Base-by-base conservation (phyloP, 192 early-diverging fungal genomes). In the Fimicolochytrium jonesii region DNA sequence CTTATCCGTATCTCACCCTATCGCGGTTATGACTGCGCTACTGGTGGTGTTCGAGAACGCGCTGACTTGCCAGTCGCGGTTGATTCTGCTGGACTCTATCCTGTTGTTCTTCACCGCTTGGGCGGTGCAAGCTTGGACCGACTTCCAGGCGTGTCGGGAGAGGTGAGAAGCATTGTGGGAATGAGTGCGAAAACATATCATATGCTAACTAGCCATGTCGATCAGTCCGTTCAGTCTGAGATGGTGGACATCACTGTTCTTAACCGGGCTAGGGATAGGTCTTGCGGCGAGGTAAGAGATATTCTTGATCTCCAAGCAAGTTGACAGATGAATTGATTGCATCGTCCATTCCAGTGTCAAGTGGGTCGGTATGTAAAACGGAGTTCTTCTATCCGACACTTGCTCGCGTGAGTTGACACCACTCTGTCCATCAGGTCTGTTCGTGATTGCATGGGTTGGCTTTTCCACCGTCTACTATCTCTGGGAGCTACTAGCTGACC, bases 1-100 rank as follows among this genome's bases (percentile, higher is more conserved):
- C 56, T 59, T 78, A 33, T 72, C 76, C 13, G 64, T 59, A 44
- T 76, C 78, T 0, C 64, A 60, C n/a, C 56, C 66, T 49, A 39
- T 65, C 15, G 42, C 75, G 1, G 51, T 81, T 23, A 48, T 81
- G 36, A 63, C 77, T 11, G 76, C 67, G 0, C 28, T 79, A 43
- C 41, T 83, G 36, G 63, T 83, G 13, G 50, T 69, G 5, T 81
- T 79, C 62, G 68, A 72, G 39, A 75, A 72, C 22, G 69, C 37
- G 4, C 43, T 72, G n/a, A 56, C 58, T 2, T 59, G 39, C 29
- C 77, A 83, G 65, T 79, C 70, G 10, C 71, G 78, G 2, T 55
- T 80, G 32, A 80, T 83, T 51, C 58, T 83, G 20, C 62, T 80
- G 67, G 81, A 83, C 61, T 77, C 81, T 10, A 62, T 71, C 23